Evolutionary conservation across 2,329 filamentous ascomycete species (phyloP), one percentile per base, ranked within the genome.

Genomic region (Mollisia scopiformis): DNA sequence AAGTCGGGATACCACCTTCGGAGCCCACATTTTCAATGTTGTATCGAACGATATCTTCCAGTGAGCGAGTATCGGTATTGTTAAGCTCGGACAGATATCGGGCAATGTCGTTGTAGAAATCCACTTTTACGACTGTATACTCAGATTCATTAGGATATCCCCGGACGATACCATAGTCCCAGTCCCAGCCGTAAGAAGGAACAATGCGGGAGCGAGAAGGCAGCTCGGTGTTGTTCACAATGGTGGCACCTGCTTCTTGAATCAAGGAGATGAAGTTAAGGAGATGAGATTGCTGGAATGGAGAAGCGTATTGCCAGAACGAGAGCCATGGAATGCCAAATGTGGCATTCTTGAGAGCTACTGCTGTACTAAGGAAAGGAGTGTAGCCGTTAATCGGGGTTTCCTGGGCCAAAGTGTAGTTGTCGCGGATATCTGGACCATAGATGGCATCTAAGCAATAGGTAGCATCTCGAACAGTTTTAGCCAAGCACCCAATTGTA

Each of bases 301-400:
- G 66, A 43, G 86, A 80, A 0, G 85, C 84, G 49, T 86, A 77
- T 0, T 81, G 77, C 90, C 89, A 93, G 75, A 92, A 89, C 65
- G 83, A 86, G 43, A 84, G 74, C 89, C 89, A 91, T 0, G 90
- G 89, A 0, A 93, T 75, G 6, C 89, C 90, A 59, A 93, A 92
- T 0, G 77, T 81, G 1, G 88, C 88, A 8, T 82, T 84, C 66
- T 82, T 77, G 80, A 1, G 81, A 79, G 52, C 52, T 37, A n/a
- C 46, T 54, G 50, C 60, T 41, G 47, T 77, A 2, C 80, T 77
- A 8, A 92, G 74, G 62, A 81, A 72, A 61, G 84, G 79, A 0
- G 79, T 69, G 68, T 88, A 92, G 0, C 86, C 86, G 0, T 76
- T 77, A 0, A 64, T 47, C 0, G 88, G 87, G 0, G 84, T 81